Conservation (phyloP, 1,284 basidiomycete genomes). For the Tylopilus sp. region DNA sequence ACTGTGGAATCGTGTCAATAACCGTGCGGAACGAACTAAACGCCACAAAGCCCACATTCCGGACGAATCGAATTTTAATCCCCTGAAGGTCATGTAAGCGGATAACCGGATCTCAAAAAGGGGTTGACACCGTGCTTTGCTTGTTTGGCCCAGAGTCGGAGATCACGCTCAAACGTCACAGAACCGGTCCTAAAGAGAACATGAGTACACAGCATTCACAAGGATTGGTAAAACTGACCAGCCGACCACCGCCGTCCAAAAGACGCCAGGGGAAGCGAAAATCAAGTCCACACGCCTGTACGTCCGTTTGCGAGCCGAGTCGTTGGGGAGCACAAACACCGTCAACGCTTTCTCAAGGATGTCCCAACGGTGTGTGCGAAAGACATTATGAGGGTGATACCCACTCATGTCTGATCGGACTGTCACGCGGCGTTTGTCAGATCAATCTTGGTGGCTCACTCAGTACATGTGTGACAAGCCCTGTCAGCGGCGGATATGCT, state of each 20-base stretch:
- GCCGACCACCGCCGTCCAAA: constrained; percentile 77
- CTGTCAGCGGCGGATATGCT: constrained; percentile 31
- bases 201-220: neutral
- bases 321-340: constrained; percentile 56
- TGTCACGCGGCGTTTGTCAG: constrained; percentile 17
- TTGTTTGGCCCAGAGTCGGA: constrained; percentile 67
- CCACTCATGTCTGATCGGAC: constrained; percentile 46
- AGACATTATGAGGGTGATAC: constrained; percentile 51
- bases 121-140: constrained; percentile 41
- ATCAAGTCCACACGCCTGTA: constrained; percentile 73
- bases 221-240: constrained; percentile 45
- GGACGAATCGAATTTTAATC: constrained; percentile 76
- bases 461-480: constrained; percentile 64
- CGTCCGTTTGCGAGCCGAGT: constrained; percentile 31
- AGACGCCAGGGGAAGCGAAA: constrained; percentile 61
- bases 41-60: constrained; percentile 53
- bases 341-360: constrained; percentile 69
- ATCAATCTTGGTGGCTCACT: constrained; percentile 41
- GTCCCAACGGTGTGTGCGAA: constrained; percentile 58
- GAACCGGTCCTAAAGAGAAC: constrained; percentile 67
- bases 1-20: constrained; percentile 8
- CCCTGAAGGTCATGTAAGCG: constrained; percentile 40
- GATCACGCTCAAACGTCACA: constrained; percentile 76
- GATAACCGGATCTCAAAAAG: neutral
- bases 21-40: constrained; percentile 8